These are phyloP conservation scores for Peronospora tabacina DNA, from an alignment of 352 stramenopile genomes.

Conservation along the genomic window DNA sequence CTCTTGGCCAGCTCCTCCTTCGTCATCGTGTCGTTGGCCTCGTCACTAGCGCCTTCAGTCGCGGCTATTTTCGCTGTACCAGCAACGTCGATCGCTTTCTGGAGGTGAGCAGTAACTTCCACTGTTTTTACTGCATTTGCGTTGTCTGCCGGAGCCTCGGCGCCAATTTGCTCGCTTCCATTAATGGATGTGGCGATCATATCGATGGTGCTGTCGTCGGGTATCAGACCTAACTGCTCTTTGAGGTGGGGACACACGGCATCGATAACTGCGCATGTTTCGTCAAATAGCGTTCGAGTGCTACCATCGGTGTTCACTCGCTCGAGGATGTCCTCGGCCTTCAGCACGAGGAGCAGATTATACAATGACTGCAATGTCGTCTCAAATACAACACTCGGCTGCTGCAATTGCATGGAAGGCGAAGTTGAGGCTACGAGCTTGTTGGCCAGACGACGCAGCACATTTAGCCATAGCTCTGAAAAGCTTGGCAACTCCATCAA, in stretches of 20 bases:
- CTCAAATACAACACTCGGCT: conserved; percentile 67
- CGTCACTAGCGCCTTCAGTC: conserved; percentile 1
- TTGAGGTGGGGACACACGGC: conserved; percentile 69
- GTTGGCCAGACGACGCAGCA: conserved; percentile 60
- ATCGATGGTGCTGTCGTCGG: conserved; percentile 19
- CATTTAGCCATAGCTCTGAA: conserved; percentile 63
- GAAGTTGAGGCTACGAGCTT: conserved; percentile 51
- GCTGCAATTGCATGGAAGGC: conserved; percentile 25
- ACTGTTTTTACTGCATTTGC: neutral
- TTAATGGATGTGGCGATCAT: conserved; percentile 8
- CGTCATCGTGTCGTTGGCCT: conserved; percentile 2
- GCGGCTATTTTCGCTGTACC: neutral
- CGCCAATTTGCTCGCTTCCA: conserved; percentile 9
- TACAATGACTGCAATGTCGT: conserved; percentile 83
- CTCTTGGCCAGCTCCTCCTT: conserved; percentile 25
- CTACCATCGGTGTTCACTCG: conserved; percentile 35
- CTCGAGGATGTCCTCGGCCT: conserved; percentile 70
- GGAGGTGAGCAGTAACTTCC: conserved; percentile 1
- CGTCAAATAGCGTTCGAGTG: conserved; percentile 50
- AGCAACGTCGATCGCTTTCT: conserved; percentile 5
- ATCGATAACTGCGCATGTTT: conserved; percentile 67
- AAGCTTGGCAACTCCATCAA: conserved; percentile 64
- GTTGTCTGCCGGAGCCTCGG: conserved; percentile 1
- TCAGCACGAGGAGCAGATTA: conserved; percentile 78
- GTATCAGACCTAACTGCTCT: conserved; percentile 57